Base-by-base conservation (phyloP, 2,329 filamentous ascomycete genomes). In the Ascochyta pisi region DNA sequence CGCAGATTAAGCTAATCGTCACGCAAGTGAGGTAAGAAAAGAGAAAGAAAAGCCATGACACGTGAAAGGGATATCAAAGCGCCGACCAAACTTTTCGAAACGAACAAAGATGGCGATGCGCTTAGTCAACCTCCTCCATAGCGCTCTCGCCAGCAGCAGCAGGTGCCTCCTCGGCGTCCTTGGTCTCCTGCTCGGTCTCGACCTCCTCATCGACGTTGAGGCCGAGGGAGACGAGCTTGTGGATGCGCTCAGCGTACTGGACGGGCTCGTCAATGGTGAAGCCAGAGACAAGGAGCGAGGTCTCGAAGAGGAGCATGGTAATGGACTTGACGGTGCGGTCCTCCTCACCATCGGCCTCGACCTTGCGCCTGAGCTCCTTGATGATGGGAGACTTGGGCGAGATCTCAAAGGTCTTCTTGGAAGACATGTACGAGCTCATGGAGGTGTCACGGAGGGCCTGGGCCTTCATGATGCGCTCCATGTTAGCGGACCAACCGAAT, bases 391-490 rank as follows among this genome's bases (percentile, higher is more conserved):
- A 96, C 86, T 95, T 94, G 80, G 95, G 95, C n/a, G 95, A 98
- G 82, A 99, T 98, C 86, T 99, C 95, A 71, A 99, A 98, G 29
- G 95, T 99, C 92, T 99, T 99, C 93, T 99, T 99, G 79, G 94
- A 98, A 67, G 92, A 96, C 95, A 99, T 99, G 91, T 99, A 99
- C 73, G 92, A 96, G 82, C 87, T 92, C 95, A 99, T 99, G 75
- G 93, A 97, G 70, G 95, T 99, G 84, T 99, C 95, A 84, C 95
- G 95, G 75, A 99, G 94, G 76, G 95, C 95, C 86, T 99, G 95
- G 26, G 95, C 95, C 90, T 99, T 99, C 95, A 99, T 99, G 89
- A 99, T 99, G 86, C 95, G 95, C 88, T 99, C 95, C 95, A 99
- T 99, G 88, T 99, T 99, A 78, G 95, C 95, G 55, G 94, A 98